Base-by-base conservation (phyloP, 2,329 filamentous ascomycete species). In the Penicillium sp. region DNA sequence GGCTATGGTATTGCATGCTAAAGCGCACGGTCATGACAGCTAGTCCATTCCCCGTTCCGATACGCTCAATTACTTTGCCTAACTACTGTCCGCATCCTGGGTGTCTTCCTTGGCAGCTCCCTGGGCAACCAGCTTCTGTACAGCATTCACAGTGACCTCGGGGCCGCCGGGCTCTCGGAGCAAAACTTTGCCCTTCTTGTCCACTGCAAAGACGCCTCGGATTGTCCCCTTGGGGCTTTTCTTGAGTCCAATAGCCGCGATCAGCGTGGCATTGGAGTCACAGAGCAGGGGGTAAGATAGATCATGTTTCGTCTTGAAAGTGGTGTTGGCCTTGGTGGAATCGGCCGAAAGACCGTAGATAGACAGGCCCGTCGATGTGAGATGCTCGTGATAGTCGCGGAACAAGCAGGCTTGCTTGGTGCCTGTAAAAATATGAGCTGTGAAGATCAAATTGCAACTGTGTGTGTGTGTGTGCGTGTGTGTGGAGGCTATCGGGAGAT, bases 381-480 rank as follows among this genome's bases (percentile, higher is more conserved):
- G 80, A 44, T 84, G 76, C 41, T 79, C 75, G 74, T 95, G 89
- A 23, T 83, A 79, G 78, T 97, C 91, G 65, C 93, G 87, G 80
- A 98, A 97, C 60, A 92, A 78, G 74, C 91, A 96, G 55, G 81
- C 93, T 79, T 98, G 93, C 51, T 80, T 93, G 49, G 90, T 97
- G 79, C 92, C 91, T 95, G 54, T 24, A 28, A 32, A 57, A 12
- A 56, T 46, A 32, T 57, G 28, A 55, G 47, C 32, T 25, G 43
- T 35, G 44, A 18, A 8, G 28, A 18, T n/a, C 15, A 24, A 24
- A 23, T 18, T 23, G 23, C 12, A 33, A 15, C 23, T 18, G 25
- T 25, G 27, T 35, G 15, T 18, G 15, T 18, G 15, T 18, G 15
- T 18, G 15, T 18, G n/a, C n/a, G 15, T 18, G 15, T 2, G 15